phyloP scores from a whole-genome alignment of 2,329 filamentous ascomycete species.

The Diplodia scrobiculata region DNA sequence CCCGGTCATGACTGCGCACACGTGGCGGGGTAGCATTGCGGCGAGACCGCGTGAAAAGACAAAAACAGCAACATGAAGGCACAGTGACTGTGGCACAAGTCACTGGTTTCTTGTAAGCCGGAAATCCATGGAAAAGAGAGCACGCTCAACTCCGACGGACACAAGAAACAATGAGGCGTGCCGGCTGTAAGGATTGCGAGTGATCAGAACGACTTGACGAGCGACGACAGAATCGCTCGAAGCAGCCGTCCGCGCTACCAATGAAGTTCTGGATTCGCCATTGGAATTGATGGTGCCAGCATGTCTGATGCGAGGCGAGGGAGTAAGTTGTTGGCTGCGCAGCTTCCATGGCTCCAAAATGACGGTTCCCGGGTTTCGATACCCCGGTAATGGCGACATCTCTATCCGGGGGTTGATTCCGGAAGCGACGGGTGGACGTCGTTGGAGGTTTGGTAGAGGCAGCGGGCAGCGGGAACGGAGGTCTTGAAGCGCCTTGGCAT shows the following conservation, averaged over 20 bases:
- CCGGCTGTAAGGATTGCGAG: not conserved
- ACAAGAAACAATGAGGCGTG: not conserved
- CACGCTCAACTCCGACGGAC: not conserved
- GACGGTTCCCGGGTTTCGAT: not conserved
- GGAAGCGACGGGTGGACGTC: not conserved
- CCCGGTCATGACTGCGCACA: not conserved
- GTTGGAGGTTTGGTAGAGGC: not conserved
- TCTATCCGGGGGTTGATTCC: not conserved
- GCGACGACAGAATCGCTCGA: too few species aligned
- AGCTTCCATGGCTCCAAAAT: not conserved
- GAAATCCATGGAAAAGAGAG: not conserved
- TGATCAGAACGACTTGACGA: not conserved
- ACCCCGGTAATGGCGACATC: too few species aligned
- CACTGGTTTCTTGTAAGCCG: not conserved
- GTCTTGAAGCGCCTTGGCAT: not conserved
- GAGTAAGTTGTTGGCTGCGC: too few species aligned
- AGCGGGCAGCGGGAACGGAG: not conserved
- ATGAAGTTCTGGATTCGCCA: not conserved
- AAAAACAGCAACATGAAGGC: not conserved
- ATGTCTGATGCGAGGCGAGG: not conserved
- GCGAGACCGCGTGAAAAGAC: conserved; percentile 1
- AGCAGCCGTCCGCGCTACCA: not conserved
- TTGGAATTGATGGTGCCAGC: not conserved
- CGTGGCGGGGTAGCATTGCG: conserved; percentile 4
- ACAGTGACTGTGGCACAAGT: not conserved